Percentiles rank a stretch among this genome's conserved stretches.
phyloP scores from a whole-genome alignment of 305 asterid species.

The Andrographis paniculata region DNA sequence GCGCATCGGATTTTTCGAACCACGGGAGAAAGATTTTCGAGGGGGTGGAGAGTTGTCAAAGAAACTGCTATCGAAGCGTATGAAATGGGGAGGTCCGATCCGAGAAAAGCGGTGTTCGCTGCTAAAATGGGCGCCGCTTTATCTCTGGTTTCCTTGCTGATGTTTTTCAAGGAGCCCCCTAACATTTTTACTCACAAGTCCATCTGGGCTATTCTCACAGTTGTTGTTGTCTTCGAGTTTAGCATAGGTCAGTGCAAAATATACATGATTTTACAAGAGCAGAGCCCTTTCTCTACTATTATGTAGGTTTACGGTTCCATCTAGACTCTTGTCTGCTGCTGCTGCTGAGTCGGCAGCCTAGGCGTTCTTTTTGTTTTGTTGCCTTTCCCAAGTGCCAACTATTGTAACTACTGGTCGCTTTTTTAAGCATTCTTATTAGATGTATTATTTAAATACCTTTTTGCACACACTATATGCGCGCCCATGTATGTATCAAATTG shows the following conservation, averaged over 20 bases:
- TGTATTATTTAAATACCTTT: no score
- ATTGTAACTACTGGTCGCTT: no score
- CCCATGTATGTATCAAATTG: no score
- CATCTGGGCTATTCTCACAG: conserved; percentile 92
- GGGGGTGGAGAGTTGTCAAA: conserved; percentile 20
- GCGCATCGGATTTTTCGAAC: conserved; percentile 24
- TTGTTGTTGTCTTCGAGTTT: conserved; percentile 82
- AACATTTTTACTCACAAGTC: conserved; percentile 44
- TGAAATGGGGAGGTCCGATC: conserved; percentile 78
- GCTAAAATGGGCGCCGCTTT: conserved; percentile 67
- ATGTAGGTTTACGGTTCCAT: no score
- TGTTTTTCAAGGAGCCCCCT: conserved; percentile 66
- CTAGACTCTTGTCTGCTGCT: no score
- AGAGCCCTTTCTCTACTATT: no score
- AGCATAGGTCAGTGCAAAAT: conserved; percentile 63
- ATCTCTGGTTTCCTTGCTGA: conserved; percentile 60
- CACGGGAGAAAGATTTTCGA: conserved; percentile 15
- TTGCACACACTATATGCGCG: no score
- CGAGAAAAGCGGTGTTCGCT: conserved; percentile 68
- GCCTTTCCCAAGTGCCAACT: no score
- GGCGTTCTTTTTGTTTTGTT: no score
- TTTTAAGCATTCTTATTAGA: no score
- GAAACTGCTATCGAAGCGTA: conserved; percentile 25
- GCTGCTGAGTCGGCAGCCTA: no score
- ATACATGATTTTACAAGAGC: no score